phyloP scores from a whole-genome alignment of 371 early-diverging fungal genomes.

The Mucor mucedo region DNA sequence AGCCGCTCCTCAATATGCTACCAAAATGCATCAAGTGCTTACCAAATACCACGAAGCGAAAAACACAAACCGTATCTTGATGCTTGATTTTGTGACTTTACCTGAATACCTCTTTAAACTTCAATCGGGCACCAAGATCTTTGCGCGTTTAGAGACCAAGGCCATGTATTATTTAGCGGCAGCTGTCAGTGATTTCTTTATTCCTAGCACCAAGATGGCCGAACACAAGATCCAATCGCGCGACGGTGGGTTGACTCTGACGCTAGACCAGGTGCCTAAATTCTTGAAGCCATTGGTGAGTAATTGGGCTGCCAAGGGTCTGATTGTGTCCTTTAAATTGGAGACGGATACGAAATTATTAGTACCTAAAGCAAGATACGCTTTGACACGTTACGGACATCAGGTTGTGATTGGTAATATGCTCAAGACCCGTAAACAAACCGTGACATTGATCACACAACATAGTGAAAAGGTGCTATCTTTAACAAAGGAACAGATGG shows the following conservation, averaged over 20 bases:
- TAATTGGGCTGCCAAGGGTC: constrained; percentile 86
- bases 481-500: constrained; percentile 67
- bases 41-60: constrained; percentile 65
- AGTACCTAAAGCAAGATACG: constrained; percentile 79
- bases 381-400: constrained; percentile 91
- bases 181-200: constrained; percentile 97
- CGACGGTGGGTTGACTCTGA: constrained; percentile 81
- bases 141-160: constrained; percentile 67
- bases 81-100: constrained; percentile 89
- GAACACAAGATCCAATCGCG: constrained; percentile 97
- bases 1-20: constrained; percentile 67
- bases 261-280: constrained; percentile 96
- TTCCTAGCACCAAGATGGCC: constrained; percentile 86
- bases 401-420: constrained; percentile 97
- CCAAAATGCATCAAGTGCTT: constrained; percentile 67
- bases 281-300: constrained; percentile 91
- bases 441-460: constrained; percentile 78
- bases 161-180: constrained; percentile 97
- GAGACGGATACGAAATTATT: constrained; percentile 91
- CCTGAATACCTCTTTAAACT: constrained; percentile 93
- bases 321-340: constrained; percentile 96
- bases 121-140: constrained; percentile 70
- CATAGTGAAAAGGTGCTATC: constrained; percentile 63
- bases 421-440: constrained; percentile 83
- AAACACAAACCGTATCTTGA: constrained; percentile 67